phyloP scores from a whole-genome alignment of 2,329 filamentous ascomycete genomes.

The Aspergillus piperis region DNA sequence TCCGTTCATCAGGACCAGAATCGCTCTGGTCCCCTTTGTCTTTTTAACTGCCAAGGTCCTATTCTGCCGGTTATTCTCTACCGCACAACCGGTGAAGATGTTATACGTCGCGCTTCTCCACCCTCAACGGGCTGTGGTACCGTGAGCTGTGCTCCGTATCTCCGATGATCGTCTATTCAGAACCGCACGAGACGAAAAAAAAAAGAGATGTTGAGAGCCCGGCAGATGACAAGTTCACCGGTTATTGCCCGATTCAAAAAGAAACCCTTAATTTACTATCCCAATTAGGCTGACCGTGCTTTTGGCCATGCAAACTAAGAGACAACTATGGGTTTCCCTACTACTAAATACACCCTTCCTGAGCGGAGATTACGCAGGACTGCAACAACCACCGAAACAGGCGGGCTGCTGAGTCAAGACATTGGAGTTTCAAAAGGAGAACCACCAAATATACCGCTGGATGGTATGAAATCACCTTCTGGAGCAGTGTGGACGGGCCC shows the following conservation, averaged over 20 bases:
- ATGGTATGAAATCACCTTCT: not conserved
- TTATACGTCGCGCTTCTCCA: not conserved
- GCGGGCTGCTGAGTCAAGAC: too few species aligned
- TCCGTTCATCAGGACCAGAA: not conserved
- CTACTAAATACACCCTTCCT: too few species aligned
- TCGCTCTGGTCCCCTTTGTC: not conserved
- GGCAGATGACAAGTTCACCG: not conserved
- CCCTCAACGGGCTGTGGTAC: not conserved
- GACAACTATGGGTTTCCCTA: not conserved
- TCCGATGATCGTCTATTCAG: conserved; percentile 1
- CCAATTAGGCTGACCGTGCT: not conserved
- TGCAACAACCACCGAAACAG: too few species aligned
- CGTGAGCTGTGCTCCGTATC: not conserved
- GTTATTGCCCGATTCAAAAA: not conserved
- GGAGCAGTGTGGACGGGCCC: not conserved
- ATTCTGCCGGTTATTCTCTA: not conserved
- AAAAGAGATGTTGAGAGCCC: not conserved
- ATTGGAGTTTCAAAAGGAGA: too few species aligned
- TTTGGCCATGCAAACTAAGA: not conserved
- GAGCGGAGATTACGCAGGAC: too few species aligned
- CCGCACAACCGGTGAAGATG: not conserved
- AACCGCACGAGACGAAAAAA: not conserved
- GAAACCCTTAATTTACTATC: not conserved
- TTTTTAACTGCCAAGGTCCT: not conserved
- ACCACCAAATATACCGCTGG: too few species aligned